Evolutionary conservation across 345 rosid species (phyloP), one percentile per base, ranked within the genome.

Genomic region (Lepidium africanum): DNA sequence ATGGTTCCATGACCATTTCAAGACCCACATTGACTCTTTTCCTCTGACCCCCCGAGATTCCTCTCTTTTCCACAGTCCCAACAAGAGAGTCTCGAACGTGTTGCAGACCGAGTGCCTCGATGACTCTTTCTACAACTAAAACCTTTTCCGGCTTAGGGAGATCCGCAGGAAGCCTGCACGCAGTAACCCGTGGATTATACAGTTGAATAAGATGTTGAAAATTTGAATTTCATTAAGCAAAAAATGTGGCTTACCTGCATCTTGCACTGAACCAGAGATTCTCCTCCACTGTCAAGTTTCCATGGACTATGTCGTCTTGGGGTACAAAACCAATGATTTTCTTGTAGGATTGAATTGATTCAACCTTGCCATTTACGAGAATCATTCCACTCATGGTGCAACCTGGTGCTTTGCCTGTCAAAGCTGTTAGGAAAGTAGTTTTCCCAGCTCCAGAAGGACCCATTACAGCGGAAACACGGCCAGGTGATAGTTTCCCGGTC

Each of bases 1-100:
- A 95, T 82, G 99, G 99, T 69, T 95, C 97, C 99, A 95, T 95
- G 47, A 95, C 97, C 99, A 95, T 95, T 80, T 95, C 99, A 66
- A 95, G 86, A 70, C 99, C 99, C 4, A 95, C 99, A 64, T 95
- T 95, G 56, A 95, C 96, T 68, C 99, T 80, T 82, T 95, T 95
- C 75, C 96, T 91, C 77, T 95, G 99, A 58, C 99, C 99, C 70
- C 99, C 99, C 17, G 99, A 95, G 63, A 95, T 95, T 71, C 97
- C 97, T 76, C 98, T 82, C 80, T 84, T 88, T 79, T 87, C 98
- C 65, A 93, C 97, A 15, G 98, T 93, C 75, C 98, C 98, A 43
- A 93, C 97, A 2, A 88, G 81, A 74, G 96, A 90, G 76, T 93
- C 93, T 35, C 98, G 81, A 61, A 90, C 89, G 0, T 76, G 74